A percentile compares a stretch with the other conserved stretches of the same genome.
These are phyloP conservation scores for Gyrodon lividus DNA, from an alignment of 768 basidiomycete genomes.

Conservation along the genomic window DNA sequence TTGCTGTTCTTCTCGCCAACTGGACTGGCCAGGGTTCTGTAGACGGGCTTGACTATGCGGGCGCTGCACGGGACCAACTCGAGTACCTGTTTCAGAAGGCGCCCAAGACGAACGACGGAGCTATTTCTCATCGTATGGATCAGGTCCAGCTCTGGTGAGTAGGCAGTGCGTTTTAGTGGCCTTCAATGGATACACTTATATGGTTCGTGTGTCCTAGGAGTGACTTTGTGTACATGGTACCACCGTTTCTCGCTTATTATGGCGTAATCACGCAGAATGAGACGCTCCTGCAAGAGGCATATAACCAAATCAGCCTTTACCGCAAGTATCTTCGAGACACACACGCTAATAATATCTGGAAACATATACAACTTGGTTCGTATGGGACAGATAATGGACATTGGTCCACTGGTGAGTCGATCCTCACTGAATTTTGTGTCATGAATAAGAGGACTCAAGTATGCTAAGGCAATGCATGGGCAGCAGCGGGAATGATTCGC, in stretches of 20 bases:
- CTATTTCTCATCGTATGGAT: conserved; percentile 72
- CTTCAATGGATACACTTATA: not conserved
- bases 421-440: not conserved
- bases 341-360: conserved; percentile 60
- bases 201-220: conserved; percentile 43
- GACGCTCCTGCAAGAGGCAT: conserved; percentile 60
- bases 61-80: conserved; percentile 65
- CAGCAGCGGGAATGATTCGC: conserved; percentile 82
- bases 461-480: conserved; percentile 79
- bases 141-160: conserved; percentile 71
- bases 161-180: not conserved
- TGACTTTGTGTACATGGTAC: conserved; percentile 83
- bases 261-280: conserved; percentile 60
- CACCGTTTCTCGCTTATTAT: conserved; percentile 85
- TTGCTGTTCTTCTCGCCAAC: conserved; percentile 63
- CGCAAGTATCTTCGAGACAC: conserved; percentile 59
- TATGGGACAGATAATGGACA: conserved; percentile 59
- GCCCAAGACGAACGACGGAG: conserved; percentile 69
- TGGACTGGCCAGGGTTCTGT: conserved; percentile 41
- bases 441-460: not conserved
- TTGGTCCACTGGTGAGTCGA: conserved; percentile 70
- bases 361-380: conserved; percentile 65
- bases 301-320: conserved; percentile 72
- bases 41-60: conserved; percentile 54
- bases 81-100: conserved; percentile 56